Evolutionary conservation across 2,329 filamentous ascomycete genomes (phyloP).

Genomic region (Hypoxylon rubiginosum): DNA sequence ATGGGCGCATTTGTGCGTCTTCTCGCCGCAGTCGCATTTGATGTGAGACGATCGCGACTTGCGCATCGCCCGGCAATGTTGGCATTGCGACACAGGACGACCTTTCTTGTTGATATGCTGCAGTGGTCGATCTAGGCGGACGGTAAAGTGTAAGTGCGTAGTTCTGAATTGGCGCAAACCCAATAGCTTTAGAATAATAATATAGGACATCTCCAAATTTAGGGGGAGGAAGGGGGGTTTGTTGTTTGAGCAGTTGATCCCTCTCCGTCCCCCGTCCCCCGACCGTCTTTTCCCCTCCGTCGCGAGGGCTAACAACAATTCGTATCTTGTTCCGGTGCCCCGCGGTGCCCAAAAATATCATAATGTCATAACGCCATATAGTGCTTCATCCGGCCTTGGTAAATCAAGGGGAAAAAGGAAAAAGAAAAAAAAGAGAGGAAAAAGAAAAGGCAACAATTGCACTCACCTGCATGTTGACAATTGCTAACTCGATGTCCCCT

Average conservation of each 20-base stretch:
- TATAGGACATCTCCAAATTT: slow-evolving; percentile 9
- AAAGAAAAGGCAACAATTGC: slow-evolving; percentile 43
- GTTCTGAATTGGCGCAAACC: slow-evolving; percentile 2
- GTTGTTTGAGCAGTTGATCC: background rate
- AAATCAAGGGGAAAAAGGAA: slow-evolving; percentile 25
- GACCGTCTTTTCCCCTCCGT: slow-evolving; percentile 3
- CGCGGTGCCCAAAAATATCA: slow-evolving; percentile 20
- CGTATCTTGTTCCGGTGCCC: slow-evolving; percentile 29
- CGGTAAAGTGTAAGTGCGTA: slow-evolving; percentile 34
- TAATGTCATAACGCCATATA: background rate
- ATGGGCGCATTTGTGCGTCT: slow-evolving; percentile 79
- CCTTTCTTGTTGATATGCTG: slow-evolving; percentile 98
- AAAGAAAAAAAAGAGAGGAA: slow-evolving; percentile 23
- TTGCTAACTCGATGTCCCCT: slow-evolving; percentile 99
- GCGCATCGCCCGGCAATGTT: slow-evolving; percentile 94
- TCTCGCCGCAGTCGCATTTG: slow-evolving; percentile 97
- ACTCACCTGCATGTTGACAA: slow-evolving; percentile 94
- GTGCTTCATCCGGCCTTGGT: slow-evolving; percentile 5
- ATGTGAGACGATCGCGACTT: slow-evolving; percentile 95
- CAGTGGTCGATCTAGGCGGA: slow-evolving; percentile 81
- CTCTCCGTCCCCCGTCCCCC: background rate
- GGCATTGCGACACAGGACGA: slow-evolving; percentile 96
- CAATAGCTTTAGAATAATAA: background rate
- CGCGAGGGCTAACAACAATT: slow-evolving; percentile 4
- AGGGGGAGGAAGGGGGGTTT: background rate